Evolutionary conservation across 2,329 filamentous ascomycete species (phyloP).

Genomic region (Penicillium digitatum): DNA sequence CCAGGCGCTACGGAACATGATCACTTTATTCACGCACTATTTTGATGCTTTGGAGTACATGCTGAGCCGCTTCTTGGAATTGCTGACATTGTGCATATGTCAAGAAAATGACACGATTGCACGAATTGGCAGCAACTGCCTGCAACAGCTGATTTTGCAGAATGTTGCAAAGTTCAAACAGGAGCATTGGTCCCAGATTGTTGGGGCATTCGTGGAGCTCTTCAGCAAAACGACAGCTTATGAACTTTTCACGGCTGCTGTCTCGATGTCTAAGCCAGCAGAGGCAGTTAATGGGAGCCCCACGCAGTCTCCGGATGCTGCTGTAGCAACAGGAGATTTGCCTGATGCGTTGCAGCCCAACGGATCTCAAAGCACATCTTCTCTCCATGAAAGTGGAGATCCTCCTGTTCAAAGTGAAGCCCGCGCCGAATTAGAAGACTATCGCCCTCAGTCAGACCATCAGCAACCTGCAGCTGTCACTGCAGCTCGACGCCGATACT

Average conservation of each 20-base stretch:
- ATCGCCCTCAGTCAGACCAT: constrained; percentile 72
- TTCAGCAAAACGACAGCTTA: constrained; percentile 94
- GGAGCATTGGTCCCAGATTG: constrained; percentile 89
- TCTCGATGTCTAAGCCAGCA: constrained; percentile 43
- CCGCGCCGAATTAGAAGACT: constrained; percentile 68
- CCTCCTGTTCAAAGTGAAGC: constrained; percentile 35
- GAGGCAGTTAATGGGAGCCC: constrained; percentile 31
- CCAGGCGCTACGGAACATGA: constrained; percentile 95
- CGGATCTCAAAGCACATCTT: constrained; percentile 26
- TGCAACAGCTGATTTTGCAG: constrained; percentile 93
- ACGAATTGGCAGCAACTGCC: constrained; percentile 93
- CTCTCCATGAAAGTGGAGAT: constrained; percentile 34
- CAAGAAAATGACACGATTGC: constrained; percentile 99
- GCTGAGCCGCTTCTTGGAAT: constrained; percentile 93
- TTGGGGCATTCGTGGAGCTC: constrained; percentile 90
- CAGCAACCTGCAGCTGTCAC: constrained; percentile 91
- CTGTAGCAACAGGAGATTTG: constrained; percentile 21
- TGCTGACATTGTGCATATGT: constrained; percentile 92
- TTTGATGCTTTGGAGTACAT: constrained; percentile 96
- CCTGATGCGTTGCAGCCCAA: constrained; percentile 28
- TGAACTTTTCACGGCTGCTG: constrained; percentile 85
- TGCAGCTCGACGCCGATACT: constrained; percentile 86
- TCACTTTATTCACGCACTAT: constrained; percentile 97
- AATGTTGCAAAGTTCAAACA: constrained; percentile 88
- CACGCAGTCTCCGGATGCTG: constrained; percentile 19